Evolutionary conservation across 2,329 filamentous ascomycete species (phyloP), one percentile per base, ranked within the genome.

Genomic region (Pseudogymnoascus destructans): DNA sequence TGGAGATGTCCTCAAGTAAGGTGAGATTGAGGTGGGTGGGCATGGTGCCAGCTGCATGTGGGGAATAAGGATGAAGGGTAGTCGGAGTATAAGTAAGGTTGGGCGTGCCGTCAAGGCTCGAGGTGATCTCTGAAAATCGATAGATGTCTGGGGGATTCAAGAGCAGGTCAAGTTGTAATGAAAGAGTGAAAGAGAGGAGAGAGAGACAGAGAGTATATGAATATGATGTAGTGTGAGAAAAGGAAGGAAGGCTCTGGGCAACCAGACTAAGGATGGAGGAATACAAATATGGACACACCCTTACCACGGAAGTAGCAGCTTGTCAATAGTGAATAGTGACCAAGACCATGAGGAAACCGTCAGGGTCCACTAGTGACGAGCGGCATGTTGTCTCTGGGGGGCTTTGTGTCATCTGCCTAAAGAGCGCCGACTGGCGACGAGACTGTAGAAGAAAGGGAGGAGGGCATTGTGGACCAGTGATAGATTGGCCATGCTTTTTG

Each of bases 1-100:
- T 75, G 23, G 76, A 75, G 32, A 78, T 69, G 60, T 79, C 77
- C 64, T 81, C 76, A 58, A 79, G 64, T 55, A 78, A 72, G 55
- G 70, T 69, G 38, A 42, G 38, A n/a, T 42, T 19, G 38, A 42
- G 11, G 19, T 42, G 5, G 19, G 38, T 21, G 10, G 38, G 38
- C 38, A 42, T 42, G 38, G 3, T 42, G 19, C 38, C 38, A 23
- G n/a, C 10, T 42, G 19, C 38, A 2, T 42, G 38, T 13, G 19
- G 19, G 30, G 49, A 21, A 30, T 33, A 33, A 30, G 23, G 13
- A 33, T 33, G 17, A 13, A 3, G 17, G 38, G 17, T 23, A 19
- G 38, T 42, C 38, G 38, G 38, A 11, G 36, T 42, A 23, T 42
- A n/a, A 42, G 38, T 42, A n/a, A 42, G 38, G 10, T 42, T 17